Evolutionary conservation across 73 alveolate species (phyloP), one percentile per base, ranked within the genome.

Genomic region (Durusdinium trenchii): DNA sequence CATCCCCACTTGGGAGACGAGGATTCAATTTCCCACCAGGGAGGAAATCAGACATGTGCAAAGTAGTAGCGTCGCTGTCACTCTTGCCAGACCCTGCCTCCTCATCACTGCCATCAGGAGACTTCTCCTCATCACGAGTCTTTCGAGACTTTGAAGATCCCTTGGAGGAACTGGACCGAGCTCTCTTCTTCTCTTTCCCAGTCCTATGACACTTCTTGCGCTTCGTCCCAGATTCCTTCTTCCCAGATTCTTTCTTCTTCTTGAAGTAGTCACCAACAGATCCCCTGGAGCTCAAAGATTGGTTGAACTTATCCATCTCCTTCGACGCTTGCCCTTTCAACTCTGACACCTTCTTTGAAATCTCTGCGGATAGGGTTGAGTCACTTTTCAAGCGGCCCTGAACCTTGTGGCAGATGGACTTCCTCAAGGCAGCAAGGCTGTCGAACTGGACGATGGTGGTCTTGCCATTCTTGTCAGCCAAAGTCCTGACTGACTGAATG

Each of bases 401-500:
- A 9, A 47, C 87, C 38, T 76, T 76, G 61, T 32, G 61, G 18
- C 38, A n/a, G 40, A 76, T 38, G 20, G 87, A 76, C 61, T 76
- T 54, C 60, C 87, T 7, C 61, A 76, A 38, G 5, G 87, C 87
- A 7, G n/a, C 60, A 54, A 76, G 38, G 60, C 61, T 76, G 40
- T 76, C 87, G 20, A 76, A 76, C 87, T 76, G 87, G 43, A 76
- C 38, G 36, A 43, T 43, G 40, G 43, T 60, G 60, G 87, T 76
- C 52, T 6, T 10, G 43, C 87, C 5, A 36, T 38, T 76, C 61
- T 76, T 76, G 61, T 76, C 61, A 3, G 87, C 60, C 23, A 76
- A 60, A 43, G 42, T 43, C 87, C 87, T 76, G 57, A 38, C 61
- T 38, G 14, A n/a, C 64, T n/a, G n/a, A n/a, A n/a, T n/a, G n/a